Evolutionary conservation across 1,139 yeast species (phyloP).

Genomic region (Debaryomyces singareniensis): DNA sequence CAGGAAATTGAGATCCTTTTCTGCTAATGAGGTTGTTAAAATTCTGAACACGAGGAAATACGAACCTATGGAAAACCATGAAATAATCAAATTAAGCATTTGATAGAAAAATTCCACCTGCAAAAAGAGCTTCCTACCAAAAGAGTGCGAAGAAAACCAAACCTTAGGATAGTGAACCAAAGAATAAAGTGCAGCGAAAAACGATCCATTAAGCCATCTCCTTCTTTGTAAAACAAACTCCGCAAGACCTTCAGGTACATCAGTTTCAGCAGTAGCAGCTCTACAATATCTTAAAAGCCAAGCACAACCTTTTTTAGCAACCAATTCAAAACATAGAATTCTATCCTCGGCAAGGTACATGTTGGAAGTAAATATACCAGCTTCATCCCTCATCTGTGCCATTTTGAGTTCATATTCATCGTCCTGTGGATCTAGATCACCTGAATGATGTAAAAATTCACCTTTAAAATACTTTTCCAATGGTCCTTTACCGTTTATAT

Average conservation of each 20-base stretch:
- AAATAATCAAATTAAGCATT: constrained; percentile 40
- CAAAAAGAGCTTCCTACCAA: constrained; percentile 34
- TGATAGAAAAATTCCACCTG: constrained; percentile 41
- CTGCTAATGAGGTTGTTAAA: constrained; percentile 63
- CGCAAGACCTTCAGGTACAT: constrained; percentile 42
- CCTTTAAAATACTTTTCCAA: constrained; percentile 45
- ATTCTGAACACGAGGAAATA: constrained; percentile 78
- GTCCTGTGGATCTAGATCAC: constrained; percentile 40
- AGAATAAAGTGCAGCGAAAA: constrained; percentile 43
- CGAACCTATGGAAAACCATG: constrained; percentile 81
- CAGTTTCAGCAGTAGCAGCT: constrained; percentile 43
- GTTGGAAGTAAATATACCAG: constrained; percentile 45
- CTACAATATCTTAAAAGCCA: constrained; percentile 44
- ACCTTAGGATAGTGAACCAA: constrained; percentile 39
- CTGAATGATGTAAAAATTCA: constrained; percentile 41
- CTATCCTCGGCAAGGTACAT: constrained; percentile 49
- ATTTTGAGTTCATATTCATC: constrained; percentile 39
- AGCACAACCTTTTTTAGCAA: constrained; percentile 37
- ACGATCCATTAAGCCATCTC: constrained; percentile 48
- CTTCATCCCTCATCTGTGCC: constrained; percentile 36
- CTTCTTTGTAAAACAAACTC: constrained; percentile 44
- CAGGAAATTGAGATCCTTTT: constrained; percentile 37
- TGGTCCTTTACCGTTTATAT: constrained; percentile 77
- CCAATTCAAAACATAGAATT: constrained; percentile 43
- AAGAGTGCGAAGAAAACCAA: constrained; percentile 38